phyloP scores from a whole-genome alignment of 1,284 basidiomycete genomes.

The Ganoderma sinense region DNA sequence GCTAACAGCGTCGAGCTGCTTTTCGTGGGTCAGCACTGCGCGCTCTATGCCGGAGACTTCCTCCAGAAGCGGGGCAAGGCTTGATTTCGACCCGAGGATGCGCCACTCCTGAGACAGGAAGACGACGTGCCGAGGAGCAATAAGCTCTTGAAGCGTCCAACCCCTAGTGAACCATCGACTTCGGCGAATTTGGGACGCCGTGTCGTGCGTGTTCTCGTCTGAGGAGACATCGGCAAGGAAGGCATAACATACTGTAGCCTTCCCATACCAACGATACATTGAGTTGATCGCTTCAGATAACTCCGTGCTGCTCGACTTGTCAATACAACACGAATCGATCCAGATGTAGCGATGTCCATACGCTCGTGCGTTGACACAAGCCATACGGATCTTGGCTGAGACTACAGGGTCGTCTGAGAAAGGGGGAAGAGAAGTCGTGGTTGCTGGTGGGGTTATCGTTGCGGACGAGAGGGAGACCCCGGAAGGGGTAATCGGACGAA shows the following conservation, averaged over 20 bases:
- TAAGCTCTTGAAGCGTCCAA: slow-evolving; percentile 5
- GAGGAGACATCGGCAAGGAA: slow-evolving; percentile 5
- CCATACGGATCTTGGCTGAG: slow-evolving; percentile 2
- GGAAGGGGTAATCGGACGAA: background rate
- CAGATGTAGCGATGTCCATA: slow-evolving; percentile 3
- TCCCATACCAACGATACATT: slow-evolving; percentile 7
- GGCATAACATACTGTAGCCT: slow-evolving; percentile 3
- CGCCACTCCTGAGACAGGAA: background rate
- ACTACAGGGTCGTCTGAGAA: background rate
- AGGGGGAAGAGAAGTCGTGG: background rate
- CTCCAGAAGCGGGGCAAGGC: slow-evolving; percentile 1
- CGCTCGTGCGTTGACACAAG: background rate
- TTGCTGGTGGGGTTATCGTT: background rate
- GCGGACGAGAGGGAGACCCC: background rate
- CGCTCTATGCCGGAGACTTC: background rate
- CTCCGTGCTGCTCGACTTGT: slow-evolving; percentile 8
- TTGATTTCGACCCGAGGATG: background rate
- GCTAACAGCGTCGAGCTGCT: background rate
- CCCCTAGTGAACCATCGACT: slow-evolving; percentile 1
- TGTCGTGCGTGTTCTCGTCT: background rate
- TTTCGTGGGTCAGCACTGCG: background rate
- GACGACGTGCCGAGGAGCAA: background rate
- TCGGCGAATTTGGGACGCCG: background rate
- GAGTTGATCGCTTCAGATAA: slow-evolving; percentile 11
- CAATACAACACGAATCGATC: slow-evolving; percentile 13